Conservation (phyloP, 192 early-diverging fungal genomes). For the Linnemannia schmuckeri region DNA sequence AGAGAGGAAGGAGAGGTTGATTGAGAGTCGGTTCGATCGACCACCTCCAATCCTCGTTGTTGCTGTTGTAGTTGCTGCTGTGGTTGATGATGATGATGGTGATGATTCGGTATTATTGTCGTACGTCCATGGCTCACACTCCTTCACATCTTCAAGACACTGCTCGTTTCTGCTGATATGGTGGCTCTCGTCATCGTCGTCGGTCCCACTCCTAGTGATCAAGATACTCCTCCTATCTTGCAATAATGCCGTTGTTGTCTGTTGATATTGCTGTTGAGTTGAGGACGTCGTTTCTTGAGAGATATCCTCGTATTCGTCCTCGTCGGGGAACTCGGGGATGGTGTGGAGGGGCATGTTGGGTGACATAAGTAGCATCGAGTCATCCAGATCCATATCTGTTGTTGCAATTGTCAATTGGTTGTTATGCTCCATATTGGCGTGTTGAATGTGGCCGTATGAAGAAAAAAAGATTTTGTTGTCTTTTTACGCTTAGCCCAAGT, state of each 20-base stretch:
- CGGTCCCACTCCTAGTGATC: too few relatives aligned
- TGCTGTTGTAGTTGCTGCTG: not conserved
- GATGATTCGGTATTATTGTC: not conserved
- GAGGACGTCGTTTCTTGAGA: not conserved
- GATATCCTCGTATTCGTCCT: slow-evolving; percentile 13
- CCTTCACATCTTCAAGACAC: too few relatives aligned
- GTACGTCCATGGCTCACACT: too few relatives aligned
- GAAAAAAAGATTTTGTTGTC: not conserved
- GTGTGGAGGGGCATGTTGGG: slow-evolving; percentile 19
- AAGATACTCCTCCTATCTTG: too few relatives aligned
- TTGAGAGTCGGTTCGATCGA: slow-evolving; percentile 13
- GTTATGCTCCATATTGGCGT: not conserved
- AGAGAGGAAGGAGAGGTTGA: slow-evolving; percentile 30
- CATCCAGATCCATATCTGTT: slow-evolving; percentile 14
- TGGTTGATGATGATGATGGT: not conserved
- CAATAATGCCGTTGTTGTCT: not conserved
- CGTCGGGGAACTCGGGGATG: slow-evolving; percentile 20
- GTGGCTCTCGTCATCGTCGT: too few relatives aligned
- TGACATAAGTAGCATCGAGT: not conserved
- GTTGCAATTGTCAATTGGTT: not conserved
- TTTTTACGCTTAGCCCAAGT: not conserved
- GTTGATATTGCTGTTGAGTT: not conserved
- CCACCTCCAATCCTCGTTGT: not conserved
- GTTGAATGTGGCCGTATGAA: not conserved
- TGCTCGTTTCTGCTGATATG: too few relatives aligned